A percentile compares a stretch with the other conserved stretches of the same genome.
phyloP scores from a whole-genome alignment of 805 yeast species.

The Hanseniaspora meyeri region DNA sequence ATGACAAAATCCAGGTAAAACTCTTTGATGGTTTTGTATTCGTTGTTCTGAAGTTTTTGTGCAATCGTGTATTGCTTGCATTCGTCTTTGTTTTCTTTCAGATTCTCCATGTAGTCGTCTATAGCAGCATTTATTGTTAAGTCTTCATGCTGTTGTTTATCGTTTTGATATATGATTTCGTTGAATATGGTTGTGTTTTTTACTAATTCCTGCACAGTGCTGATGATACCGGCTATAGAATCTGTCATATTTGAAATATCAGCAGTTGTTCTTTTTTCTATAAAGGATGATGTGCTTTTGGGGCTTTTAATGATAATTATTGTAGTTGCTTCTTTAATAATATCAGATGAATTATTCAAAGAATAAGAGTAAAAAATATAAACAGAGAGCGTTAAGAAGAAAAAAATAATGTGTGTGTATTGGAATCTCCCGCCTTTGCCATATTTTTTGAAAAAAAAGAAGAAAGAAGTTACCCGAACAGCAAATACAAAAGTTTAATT shows the following conservation, averaged over 20 bases:
- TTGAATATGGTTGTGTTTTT: constrained; percentile 23
- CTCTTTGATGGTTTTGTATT: constrained; percentile 29
- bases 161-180: constrained; percentile 19
- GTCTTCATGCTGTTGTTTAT: constrained; percentile 20
- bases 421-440: neutral
- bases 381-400: too few species aligned
- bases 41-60: constrained; percentile 29
- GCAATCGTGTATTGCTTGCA: constrained; percentile 31
- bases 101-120: neutral
- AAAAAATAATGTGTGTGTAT: too few species aligned
- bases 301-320: neutral
- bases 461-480: too few species aligned
- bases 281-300: too few species aligned
- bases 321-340: neutral
- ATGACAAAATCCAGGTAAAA: constrained; percentile 58
- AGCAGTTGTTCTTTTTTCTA: too few species aligned
- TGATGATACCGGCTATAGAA: neutral
- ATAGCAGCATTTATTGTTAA: constrained; percentile 13
- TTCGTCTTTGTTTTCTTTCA: neutral
- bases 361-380: too few species aligned
- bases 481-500: too few species aligned
- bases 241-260: neutral
- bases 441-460: too few species aligned
- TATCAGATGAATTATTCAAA: too few species aligned
- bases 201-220: neutral